Conservation (phyloP, 495 filamentous ascomycete species). For the Lophiotrema nucula region DNA sequence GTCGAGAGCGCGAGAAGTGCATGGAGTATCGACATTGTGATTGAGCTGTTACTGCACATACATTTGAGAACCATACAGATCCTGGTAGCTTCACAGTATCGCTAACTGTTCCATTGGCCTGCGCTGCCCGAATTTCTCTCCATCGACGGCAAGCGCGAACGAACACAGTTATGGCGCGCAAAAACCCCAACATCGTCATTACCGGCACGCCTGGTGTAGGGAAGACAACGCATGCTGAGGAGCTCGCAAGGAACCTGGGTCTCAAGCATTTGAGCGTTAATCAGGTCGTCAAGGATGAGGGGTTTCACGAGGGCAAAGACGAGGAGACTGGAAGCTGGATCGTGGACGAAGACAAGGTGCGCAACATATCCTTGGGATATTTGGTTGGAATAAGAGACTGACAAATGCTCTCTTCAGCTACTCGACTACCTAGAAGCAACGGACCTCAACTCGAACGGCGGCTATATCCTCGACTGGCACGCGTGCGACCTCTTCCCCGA, state of each 20-base stretch:
- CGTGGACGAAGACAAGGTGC: conserved; percentile 93
- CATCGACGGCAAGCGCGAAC: too few species aligned
- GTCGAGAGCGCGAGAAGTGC: background rate
- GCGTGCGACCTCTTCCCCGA: conserved; percentile 94
- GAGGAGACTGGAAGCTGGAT: conserved; percentile 84
- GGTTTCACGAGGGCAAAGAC: conserved; percentile 80
- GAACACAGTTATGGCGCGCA: conserved; percentile 48
- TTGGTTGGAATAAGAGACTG: too few species aligned
- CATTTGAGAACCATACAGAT: too few species aligned
- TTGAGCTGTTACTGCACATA: too few species aligned
- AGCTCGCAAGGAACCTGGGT: conserved; percentile 68
- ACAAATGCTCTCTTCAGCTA: too few species aligned
- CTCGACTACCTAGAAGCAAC: conserved; percentile 87
- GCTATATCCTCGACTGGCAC: conserved; percentile 96
- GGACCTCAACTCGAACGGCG: conserved; percentile 61
- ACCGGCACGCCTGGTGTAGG: conserved; percentile 95
- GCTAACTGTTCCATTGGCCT: too few species aligned
- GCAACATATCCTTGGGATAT: conserved; percentile 14
- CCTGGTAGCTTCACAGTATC: too few species aligned
- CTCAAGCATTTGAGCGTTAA: conserved; percentile 87
- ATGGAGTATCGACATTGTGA: background rate
- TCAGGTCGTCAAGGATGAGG: conserved; percentile 78
- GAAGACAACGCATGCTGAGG: conserved; percentile 86
- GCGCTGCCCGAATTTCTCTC: too few species aligned
- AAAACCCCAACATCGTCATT: conserved; percentile 83